A percentile compares a stretch with the other conserved stretches of the same genome.
Evolutionary conservation across 768 basidiomycete genomes (phyloP).

Genomic region (Mycena galericulata): DNA sequence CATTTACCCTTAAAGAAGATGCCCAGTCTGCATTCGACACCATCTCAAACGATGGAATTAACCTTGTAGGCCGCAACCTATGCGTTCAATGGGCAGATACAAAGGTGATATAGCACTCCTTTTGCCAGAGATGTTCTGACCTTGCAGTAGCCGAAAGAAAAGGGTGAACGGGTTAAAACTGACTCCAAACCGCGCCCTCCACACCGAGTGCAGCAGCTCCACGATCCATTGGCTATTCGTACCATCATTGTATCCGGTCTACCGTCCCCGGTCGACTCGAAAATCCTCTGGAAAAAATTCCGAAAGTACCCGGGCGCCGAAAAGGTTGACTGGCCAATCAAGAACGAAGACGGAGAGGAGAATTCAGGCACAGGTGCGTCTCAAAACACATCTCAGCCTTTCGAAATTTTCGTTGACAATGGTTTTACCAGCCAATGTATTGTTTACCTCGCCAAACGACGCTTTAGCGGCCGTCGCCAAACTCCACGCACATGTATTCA

Average conservation of each 20-base stretch:
- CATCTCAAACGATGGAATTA: conserved; percentile 73
- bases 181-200: conserved; percentile 54
- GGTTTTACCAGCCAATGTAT: conserved; percentile 66
- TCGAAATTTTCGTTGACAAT: not conserved
- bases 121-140: conserved; percentile 7
- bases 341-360: conserved; percentile 57
- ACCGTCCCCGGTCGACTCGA: conserved; percentile 70
- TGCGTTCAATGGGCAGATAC: conserved; percentile 85
- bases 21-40: conserved; percentile 80
- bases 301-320: conserved; percentile 85
- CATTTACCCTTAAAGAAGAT: conserved; percentile 91
- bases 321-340: conserved; percentile 77
- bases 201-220: conserved; percentile 50
- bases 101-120: conserved; percentile 62
- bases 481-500: conserved; percentile 94
- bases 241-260: conserved; percentile 86
- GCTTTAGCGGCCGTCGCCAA: conserved; percentile 81
- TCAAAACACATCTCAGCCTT: too few species aligned
- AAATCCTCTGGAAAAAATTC: conserved; percentile 86
- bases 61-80: conserved; percentile 74
- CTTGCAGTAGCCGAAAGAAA: conserved; percentile 57
- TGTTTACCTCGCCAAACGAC: conserved; percentile 75
- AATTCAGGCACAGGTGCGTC: conserved; percentile 64
- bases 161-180: conserved; percentile 47
- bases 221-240: conserved; percentile 87